Evolutionary conservation across 2,329 filamentous ascomycete species (phyloP).

Genomic region (Metarhizium brunneum): DNA sequence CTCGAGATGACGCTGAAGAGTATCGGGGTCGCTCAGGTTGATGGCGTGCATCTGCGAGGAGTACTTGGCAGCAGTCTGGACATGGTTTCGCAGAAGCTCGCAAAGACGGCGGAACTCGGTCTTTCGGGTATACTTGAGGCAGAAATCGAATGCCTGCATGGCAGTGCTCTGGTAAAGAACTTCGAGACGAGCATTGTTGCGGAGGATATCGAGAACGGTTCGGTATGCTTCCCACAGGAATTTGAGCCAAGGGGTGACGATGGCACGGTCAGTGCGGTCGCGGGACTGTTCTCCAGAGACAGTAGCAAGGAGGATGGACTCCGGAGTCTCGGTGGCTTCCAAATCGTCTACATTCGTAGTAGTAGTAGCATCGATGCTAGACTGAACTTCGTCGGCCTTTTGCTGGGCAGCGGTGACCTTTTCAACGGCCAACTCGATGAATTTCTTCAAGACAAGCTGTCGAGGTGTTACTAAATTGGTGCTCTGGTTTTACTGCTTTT

Average conservation of each 20-base stretch:
- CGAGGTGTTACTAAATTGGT: slow-evolving; percentile 7
- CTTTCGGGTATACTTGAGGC: slow-evolving; percentile 95
- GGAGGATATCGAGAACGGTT: slow-evolving; percentile 94
- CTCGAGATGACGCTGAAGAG: slow-evolving; percentile 91
- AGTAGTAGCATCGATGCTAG: slow-evolving; percentile 64
- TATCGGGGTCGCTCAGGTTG: slow-evolving; percentile 96
- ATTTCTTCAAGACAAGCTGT: slow-evolving; percentile 86
- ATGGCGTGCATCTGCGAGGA: slow-evolving; percentile 99
- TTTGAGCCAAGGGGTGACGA: slow-evolving; percentile 98
- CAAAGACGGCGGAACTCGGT: slow-evolving; percentile 98
- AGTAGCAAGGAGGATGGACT: slow-evolving; percentile 94
- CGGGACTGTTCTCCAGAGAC: slow-evolving; percentile 96
- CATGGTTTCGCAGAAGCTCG: slow-evolving; percentile 95
- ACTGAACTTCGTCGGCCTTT: slow-evolving; percentile 93
- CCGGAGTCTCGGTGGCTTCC: slow-evolving; percentile 93
- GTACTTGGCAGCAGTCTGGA: slow-evolving; percentile 98
- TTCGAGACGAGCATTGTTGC: slow-evolving; percentile 97
- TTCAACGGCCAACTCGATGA: slow-evolving; percentile 91
- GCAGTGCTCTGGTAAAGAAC: slow-evolving; percentile 98
- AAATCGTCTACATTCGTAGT: slow-evolving; percentile 81
- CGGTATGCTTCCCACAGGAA: slow-evolving; percentile 99
- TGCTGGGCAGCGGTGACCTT: slow-evolving; percentile 94
- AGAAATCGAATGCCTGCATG: slow-evolving; percentile 97
- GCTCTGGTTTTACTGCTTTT: not conserved
- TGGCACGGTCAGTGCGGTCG: slow-evolving; percentile 93